These are phyloP conservation scores for Fusarium sp. DNA, from an alignment of 2,329 filamentous ascomycete species.

Conservation along the genomic window DNA sequence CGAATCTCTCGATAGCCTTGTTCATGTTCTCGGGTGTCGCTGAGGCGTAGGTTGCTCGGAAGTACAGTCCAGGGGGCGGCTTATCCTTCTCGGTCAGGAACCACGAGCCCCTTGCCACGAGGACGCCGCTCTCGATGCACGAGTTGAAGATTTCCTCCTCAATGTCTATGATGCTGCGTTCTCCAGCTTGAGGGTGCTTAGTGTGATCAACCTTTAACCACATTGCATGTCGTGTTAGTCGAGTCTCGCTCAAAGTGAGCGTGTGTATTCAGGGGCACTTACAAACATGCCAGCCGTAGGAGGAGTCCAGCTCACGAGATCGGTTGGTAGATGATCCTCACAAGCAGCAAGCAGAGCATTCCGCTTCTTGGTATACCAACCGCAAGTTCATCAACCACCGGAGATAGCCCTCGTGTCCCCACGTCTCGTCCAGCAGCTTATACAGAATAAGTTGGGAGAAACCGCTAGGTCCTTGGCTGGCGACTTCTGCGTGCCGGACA, in stretches of 20 bases:
- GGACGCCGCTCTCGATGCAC: constrained; percentile 80
- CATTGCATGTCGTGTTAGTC: constrained; percentile 55
- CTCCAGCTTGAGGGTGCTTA: constrained; percentile 71
- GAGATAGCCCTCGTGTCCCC: constrained; percentile 92
- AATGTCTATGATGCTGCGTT: constrained; percentile 70
- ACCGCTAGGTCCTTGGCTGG: constrained; percentile 87
- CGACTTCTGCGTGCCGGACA: constrained; percentile 83
- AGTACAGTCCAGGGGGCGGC: constrained; percentile 77
- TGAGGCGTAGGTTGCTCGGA: constrained; percentile 90
- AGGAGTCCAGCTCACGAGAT: constrained; percentile 82
- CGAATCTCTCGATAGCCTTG: constrained; percentile 80
- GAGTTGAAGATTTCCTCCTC: constrained; percentile 89
- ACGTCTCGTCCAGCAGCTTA: constrained; percentile 91
- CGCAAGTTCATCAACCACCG: constrained; percentile 89
- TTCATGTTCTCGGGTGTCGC: constrained; percentile 78
- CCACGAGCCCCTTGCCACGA: constrained; percentile 90
- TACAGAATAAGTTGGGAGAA: constrained; percentile 86
- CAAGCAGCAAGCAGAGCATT: constrained; percentile 84
- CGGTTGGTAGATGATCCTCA: constrained; percentile 78
- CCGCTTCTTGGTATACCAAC: constrained; percentile 80
- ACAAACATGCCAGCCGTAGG: constrained; percentile 96
- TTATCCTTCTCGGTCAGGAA: constrained; percentile 81
- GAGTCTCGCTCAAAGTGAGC: background rate
- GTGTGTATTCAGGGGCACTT: constrained; percentile 55
- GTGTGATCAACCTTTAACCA: constrained; percentile 79